Evolutionary conservation across 257 asterid species (phyloP), one percentile per base, ranked within the genome.

Genomic region (Dorcoceras hygrometricum): DNA sequence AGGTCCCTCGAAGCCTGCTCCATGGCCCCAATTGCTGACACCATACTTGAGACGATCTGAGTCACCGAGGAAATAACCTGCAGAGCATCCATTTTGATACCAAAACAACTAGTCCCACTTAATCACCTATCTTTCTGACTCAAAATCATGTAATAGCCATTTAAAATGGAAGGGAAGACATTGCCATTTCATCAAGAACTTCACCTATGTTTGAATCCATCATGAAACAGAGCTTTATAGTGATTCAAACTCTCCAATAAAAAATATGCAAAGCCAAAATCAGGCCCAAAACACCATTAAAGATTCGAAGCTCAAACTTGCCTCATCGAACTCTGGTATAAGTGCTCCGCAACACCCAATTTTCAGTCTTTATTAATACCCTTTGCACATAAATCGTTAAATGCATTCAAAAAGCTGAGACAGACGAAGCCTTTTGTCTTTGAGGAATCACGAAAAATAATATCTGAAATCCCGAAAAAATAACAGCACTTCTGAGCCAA

Each of bases 1-100:
- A 77, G 74, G 56, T 77, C 57, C 66, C 78, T 65, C 3, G 78
- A 72, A 48, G 81, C 81, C 19, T 69, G 75, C 65, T 72, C 78
- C 12, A 76, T 3, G 26, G 81, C 72, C 36, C 81, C 81, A 34
- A 76, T 53, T 24, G 81, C 81, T 32, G 43, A n/a, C 31, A 72
- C 74, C 77, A 76, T 76, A 54, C 68, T 57, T 5, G 81, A 72
- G 7, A 71, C 81, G 32, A 76, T 76, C 72, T 76, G 75, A 19
- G 73, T 57, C 65, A 77, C 81, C 16, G 81, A 72, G 11, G 81
- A 72, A 51, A 76, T 46, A 16, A 68, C 66, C 64, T 67, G 81
- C 57, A 76, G 46, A 6, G 72, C 72, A 23, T 76, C 81, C 81
- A 76, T 76, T 39, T 39, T 23, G n/a, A 43, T 26, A 57, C 25